Conservation (phyloP, 1,284 basidiomycete species). For the Apiotrichum montevideense region DNA sequence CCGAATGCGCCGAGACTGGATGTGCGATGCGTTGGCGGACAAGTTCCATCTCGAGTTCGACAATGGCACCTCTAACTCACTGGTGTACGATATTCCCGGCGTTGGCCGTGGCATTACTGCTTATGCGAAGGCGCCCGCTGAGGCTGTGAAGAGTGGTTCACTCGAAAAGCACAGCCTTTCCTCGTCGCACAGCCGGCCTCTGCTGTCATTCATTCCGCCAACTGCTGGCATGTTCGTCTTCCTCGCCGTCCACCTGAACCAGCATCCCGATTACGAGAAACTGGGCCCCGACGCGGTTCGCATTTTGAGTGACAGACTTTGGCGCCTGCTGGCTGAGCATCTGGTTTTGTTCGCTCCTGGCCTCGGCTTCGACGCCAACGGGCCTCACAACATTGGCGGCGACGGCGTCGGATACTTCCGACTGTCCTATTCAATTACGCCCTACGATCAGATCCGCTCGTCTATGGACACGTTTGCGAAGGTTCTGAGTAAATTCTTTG, state of each 20-base stretch:
- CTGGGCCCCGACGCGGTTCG: slow-evolving; percentile 31
- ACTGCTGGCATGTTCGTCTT: slow-evolving; percentile 52
- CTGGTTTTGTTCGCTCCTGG: slow-evolving; percentile 45
- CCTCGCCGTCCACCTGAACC: slow-evolving; percentile 60
- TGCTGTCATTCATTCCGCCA: slow-evolving; percentile 67
- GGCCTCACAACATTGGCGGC: slow-evolving; percentile 39
- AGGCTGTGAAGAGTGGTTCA: slow-evolving; percentile 9
- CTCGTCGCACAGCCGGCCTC: slow-evolving; percentile 16
- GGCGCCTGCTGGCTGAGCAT: slow-evolving; percentile 41
- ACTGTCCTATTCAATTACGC: slow-evolving; percentile 42
- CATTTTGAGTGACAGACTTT: slow-evolving; percentile 36
- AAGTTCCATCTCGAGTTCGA: slow-evolving; percentile 45
- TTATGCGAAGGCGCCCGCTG: slow-evolving; percentile 15
- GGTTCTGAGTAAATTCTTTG: slow-evolving; percentile 39
- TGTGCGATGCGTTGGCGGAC: slow-evolving; percentile 44
- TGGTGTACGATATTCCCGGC: slow-evolving; percentile 17
- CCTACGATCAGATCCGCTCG: slow-evolving; percentile 37
- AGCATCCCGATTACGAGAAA: slow-evolving; percentile 52
- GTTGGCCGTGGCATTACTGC: slow-evolving; percentile 15
- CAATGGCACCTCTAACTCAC: slow-evolving; percentile 11
- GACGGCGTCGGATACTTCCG: slow-evolving; percentile 44
- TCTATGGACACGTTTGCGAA: slow-evolving; percentile 38
- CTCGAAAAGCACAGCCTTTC: slow-evolving; percentile 50
- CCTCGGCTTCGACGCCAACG: slow-evolving; percentile 37
- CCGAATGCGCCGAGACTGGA: slow-evolving; percentile 45